A percentile compares a stretch with the other conserved stretches of the same genome.
These are phyloP conservation scores for Coniella lustricola DNA, from an alignment of 2,329 filamentous ascomycete genomes.

Conservation along the genomic window DNA sequence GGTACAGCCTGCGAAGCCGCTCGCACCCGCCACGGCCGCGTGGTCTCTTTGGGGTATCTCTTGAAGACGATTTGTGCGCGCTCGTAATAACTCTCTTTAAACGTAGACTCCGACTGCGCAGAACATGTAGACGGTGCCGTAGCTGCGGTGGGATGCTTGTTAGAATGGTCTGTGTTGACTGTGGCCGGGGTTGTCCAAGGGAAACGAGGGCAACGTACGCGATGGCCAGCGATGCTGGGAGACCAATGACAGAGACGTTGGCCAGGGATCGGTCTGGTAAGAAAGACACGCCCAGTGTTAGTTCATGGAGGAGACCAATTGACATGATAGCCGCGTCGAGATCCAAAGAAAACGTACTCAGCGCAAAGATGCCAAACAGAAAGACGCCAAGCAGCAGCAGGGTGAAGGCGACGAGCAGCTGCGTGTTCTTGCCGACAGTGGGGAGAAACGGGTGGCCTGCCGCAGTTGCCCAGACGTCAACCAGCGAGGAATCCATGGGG, in stretches of 20 bases:
- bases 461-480: constrained; percentile 90
- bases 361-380: constrained; percentile 71
- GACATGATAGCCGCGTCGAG: no score
- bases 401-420: constrained; percentile 74
- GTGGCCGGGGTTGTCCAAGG: no score
- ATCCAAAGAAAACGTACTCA: constrained; percentile 56
- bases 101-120: constrained; percentile 98
- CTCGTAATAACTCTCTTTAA: constrained; percentile 52
- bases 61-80: constrained; percentile 13
- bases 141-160: constrained; percentile 43
- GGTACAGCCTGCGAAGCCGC: constrained; percentile 28
- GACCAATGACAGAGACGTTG: constrained; percentile 69
- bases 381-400: constrained; percentile 67
- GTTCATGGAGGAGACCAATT: neutral
- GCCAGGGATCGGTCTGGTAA: constrained; percentile 68
- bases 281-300: constrained; percentile 23
- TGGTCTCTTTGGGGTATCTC: constrained; percentile 16
- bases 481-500: constrained; percentile 70
- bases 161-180: neutral
- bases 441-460: constrained; percentile 79
- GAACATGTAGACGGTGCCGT: constrained; percentile 97
- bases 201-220: constrained; percentile 59
- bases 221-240: constrained; percentile 82
- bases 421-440: constrained; percentile 69
- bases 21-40: constrained; percentile 12